Conservation (phyloP, 2,329 filamentous ascomycete genomes). For the Ilyonectria robusta region DNA sequence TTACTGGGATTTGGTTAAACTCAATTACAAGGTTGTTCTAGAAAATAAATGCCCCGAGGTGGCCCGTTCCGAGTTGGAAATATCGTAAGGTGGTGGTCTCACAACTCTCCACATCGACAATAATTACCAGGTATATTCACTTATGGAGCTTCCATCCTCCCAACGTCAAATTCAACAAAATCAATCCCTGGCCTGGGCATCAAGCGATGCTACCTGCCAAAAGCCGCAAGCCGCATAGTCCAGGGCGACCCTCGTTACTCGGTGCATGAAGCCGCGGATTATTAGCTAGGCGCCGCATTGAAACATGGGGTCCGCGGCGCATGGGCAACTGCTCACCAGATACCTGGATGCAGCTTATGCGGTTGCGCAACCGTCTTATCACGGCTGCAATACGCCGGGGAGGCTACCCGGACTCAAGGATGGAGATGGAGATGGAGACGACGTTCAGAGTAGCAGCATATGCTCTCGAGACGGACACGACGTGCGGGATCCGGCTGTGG, state of each 20-base stretch:
- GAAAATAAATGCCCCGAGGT: not conserved
- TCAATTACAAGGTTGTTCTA: too few species aligned
- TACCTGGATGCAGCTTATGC: slow-evolving; percentile 43
- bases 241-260: not conserved
- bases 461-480: not conserved
- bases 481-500: slow-evolving; percentile 26
- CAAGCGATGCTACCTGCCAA: not conserved
- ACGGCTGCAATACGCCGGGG: not conserved
- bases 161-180: slow-evolving; percentile 6
- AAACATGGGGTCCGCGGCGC: slow-evolving; percentile 39
- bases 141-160: not conserved
- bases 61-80: not conserved
- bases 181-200: not conserved
- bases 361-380: slow-evolving; percentile 24
- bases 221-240: slow-evolving; percentile 4
- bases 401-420: not conserved
- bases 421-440: not conserved
- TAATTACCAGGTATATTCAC: not conserved
- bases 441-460: not conserved
- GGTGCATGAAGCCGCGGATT: slow-evolving; percentile 12
- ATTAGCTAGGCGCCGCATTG: slow-evolving; percentile 3
- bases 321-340: slow-evolving; percentile 41
- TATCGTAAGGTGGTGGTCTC: slow-evolving; percentile 13
- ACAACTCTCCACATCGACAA: not conserved
- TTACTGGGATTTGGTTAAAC: not conserved